These are phyloP conservation scores for Mycena sp. DNA, from an alignment of 1,284 basidiomycete genomes.

Conservation along the genomic window DNA sequence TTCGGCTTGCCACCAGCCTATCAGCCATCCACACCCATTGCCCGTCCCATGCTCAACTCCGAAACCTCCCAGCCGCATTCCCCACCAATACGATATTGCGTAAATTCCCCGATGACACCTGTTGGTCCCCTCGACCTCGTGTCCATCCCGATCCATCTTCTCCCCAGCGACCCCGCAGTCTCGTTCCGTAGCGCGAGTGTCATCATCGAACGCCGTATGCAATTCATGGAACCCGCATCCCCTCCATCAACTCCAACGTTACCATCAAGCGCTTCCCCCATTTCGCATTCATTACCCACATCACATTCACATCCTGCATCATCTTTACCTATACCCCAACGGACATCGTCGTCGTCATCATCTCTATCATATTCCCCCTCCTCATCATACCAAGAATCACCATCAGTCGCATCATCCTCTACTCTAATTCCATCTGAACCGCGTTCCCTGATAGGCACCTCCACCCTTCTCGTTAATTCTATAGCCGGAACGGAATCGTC, in stretches of 20 bases:
- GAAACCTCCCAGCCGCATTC: conserved; percentile 55
- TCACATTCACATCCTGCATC: conserved; percentile 12
- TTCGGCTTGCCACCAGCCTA: conserved; percentile 59
- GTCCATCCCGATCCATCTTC: conserved; percentile 59
- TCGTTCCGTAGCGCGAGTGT: conserved; percentile 63
- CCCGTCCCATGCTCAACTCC: conserved; percentile 47
- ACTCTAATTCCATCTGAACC: conserved; percentile 32
- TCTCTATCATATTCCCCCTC: conserved; percentile 26
- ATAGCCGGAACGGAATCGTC: conserved; percentile 68
- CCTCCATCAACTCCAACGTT: conserved; percentile 35
- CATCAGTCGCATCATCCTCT: conserved; percentile 30
- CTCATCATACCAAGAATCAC: conserved; percentile 18
- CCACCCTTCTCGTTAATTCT: conserved; percentile 54
- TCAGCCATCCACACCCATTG: conserved; percentile 21
- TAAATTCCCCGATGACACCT: conserved; percentile 55
- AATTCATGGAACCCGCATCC: conserved; percentile 50
- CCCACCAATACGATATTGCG: conserved; percentile 57
- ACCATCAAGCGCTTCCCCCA: conserved; percentile 14
- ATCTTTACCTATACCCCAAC: conserved; percentile 27
- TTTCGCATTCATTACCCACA: conserved; percentile 5
- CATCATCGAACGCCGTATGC: conserved; percentile 65
- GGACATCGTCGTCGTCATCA: conserved; percentile 27
- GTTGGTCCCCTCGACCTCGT: conserved; percentile 68
- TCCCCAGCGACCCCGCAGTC: conserved; percentile 56
- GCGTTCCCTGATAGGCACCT: conserved; percentile 31